phyloP scores from a whole-genome alignment of 2,329 filamentous ascomycete species.

The Leptographium galeiforme region DNA sequence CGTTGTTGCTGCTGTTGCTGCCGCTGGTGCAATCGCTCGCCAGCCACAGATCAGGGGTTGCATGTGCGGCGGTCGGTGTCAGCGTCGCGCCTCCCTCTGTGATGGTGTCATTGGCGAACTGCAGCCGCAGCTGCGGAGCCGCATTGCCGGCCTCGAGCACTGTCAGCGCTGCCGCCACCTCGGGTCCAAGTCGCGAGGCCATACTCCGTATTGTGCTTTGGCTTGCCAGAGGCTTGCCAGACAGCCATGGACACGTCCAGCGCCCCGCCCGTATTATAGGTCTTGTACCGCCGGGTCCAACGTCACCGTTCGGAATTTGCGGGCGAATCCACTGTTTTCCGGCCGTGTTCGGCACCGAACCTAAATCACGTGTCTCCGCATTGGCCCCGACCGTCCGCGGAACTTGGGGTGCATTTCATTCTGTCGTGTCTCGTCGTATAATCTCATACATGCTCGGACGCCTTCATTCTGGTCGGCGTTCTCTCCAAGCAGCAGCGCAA shows the following conservation, averaged over 20 bases:
- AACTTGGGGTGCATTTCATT: too few relatives aligned
- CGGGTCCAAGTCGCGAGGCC: neutral
- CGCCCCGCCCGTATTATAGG: neutral
- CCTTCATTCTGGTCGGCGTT: too few relatives aligned
- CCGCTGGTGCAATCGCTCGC: neutral
- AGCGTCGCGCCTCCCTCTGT: neutral
- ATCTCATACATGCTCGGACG: too few relatives aligned
- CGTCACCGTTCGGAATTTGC: neutral
- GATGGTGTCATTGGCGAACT: conserved; percentile 1
- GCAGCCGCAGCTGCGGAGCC: neutral
- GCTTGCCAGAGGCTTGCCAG: neutral
- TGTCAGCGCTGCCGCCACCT: neutral
- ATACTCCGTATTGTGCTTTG: neutral
- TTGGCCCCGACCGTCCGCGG: too few relatives aligned
- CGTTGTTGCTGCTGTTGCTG: neutral
- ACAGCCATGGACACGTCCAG: too few relatives aligned
- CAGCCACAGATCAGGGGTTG: neutral
- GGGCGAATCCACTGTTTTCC: neutral
- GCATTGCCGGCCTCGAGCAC: neutral
- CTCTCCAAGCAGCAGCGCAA: too few relatives aligned
- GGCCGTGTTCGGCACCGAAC: neutral
- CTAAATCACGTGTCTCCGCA: too few relatives aligned
- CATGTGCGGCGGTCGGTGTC: neutral
- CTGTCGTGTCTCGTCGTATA: too few relatives aligned
- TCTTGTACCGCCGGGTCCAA: neutral